These are phyloP conservation scores for Rutstroemia sp. DNA, from an alignment of 2,329 filamentous ascomycete species.

Conservation along the genomic window DNA sequence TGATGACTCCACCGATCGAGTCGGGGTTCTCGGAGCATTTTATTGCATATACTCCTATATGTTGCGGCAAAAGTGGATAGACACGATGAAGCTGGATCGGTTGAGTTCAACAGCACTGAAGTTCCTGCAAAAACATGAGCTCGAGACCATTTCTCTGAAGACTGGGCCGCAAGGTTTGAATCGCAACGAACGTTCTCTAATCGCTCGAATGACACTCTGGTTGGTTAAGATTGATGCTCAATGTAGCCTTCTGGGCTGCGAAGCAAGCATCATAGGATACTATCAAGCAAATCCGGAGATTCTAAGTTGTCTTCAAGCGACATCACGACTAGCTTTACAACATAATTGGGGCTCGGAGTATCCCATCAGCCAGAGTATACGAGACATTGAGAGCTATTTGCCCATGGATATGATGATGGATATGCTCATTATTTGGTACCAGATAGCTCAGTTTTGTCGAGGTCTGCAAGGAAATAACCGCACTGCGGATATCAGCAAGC, in stretches of 20 bases:
- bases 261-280: constrained; percentile 7
- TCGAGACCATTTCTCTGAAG: background rate
- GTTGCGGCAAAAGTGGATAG: background rate
- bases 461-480: background rate
- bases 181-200: constrained; percentile 4
- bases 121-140: constrained; percentile 1
- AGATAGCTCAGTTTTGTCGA: background rate
- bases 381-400: constrained; percentile 13
- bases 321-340: constrained; percentile 11
- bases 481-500: background rate
- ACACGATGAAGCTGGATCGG: constrained; percentile 6
- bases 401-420: constrained; percentile 15
- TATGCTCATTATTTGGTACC: constrained; percentile 7
- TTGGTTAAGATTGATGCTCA: constrained; percentile 14
- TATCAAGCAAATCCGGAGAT: constrained; percentile 7
- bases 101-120: constrained; percentile 6
- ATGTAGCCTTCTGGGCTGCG: constrained; percentile 12
- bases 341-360: constrained; percentile 12
- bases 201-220: constrained; percentile 11
- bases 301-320: constrained; percentile 3
- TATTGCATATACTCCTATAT: constrained; percentile 12
- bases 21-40: constrained; percentile 8
- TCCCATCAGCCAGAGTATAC: constrained; percentile 13
- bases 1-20: background rate
- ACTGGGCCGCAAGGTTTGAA: background rate